Evolutionary conservation across 768 basidiomycete species (phyloP).

Genomic region (Collybia mongolica): DNA sequence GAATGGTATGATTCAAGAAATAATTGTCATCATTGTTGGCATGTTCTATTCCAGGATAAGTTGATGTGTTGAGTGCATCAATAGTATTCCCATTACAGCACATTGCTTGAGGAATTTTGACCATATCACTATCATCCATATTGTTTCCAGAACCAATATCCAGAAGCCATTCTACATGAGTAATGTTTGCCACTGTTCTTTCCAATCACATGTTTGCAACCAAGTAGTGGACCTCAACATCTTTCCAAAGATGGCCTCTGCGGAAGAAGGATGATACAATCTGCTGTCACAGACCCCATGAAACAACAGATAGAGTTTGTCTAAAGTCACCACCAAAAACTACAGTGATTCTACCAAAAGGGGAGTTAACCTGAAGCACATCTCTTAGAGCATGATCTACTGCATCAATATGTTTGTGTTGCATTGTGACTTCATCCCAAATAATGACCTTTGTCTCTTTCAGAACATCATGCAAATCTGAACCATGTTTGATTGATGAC

Average conservation of each 20-base stretch:
- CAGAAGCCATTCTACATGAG: constrained; percentile 18
- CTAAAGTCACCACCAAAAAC: constrained; percentile 50
- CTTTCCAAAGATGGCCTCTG: constrained; percentile 17
- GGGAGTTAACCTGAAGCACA: constrained; percentile 20
- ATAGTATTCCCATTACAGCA: neutral
- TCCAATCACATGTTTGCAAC: constrained; percentile 40
- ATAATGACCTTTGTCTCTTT: constrained; percentile 30
- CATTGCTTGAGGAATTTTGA: constrained; percentile 5
- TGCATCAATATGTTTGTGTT: constrained; percentile 34
- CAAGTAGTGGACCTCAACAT: constrained; percentile 29
- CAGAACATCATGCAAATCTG: constrained; percentile 28
- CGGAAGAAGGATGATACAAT: constrained; percentile 34
- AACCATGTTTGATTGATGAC: constrained; percentile 30
- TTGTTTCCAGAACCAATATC: constrained; percentile 19
- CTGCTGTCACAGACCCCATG: constrained; percentile 31
- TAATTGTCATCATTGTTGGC: constrained; percentile 36
- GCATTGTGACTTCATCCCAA: constrained; percentile 47
- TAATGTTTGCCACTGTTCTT: constrained; percentile 21
- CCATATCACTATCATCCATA: constrained; percentile 18
- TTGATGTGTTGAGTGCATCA: neutral
- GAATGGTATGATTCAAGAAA: constrained; percentile 21
- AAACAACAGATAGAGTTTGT: constrained; percentile 46
- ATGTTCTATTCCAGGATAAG: neutral
- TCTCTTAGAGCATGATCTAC: constrained; percentile 37
- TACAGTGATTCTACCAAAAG: constrained; percentile 44